phyloP scores from a whole-genome alignment of 305 asterid genomes.

The Fraxinus sp. region DNA sequence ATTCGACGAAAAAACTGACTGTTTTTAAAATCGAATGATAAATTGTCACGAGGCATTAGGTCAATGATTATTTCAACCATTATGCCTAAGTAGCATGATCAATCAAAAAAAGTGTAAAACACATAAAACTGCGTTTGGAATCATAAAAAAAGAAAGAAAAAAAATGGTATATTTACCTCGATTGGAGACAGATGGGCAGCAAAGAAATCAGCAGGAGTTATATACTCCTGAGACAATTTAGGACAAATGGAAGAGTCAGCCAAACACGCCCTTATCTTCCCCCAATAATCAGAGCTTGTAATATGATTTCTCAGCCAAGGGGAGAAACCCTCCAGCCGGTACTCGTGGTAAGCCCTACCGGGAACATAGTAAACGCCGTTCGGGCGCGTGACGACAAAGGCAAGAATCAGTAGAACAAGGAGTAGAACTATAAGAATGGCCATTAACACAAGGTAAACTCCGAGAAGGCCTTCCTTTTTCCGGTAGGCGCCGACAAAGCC shows the following conservation, averaged over 20 bases:
- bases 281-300: conserved; percentile 60
- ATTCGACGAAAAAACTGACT: too few species aligned
- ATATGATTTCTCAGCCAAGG: conserved; percentile 69
- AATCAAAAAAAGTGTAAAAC: neutral
- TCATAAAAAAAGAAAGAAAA: neutral
- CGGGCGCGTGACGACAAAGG: conserved; percentile 75
- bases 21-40: too few species aligned
- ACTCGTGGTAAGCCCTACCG: conserved; percentile 51
- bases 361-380: conserved; percentile 53
- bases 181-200: conserved; percentile 70
- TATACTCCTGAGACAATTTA: conserved; percentile 40
- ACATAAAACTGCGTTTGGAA: neutral
- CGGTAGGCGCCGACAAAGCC: conserved; percentile 80
- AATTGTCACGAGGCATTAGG: too few species aligned
- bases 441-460: conserved; percentile 66
- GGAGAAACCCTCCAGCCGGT: conserved; percentile 60
- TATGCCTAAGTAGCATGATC: too few species aligned
- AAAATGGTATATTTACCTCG: conserved; percentile 36
- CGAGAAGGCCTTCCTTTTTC: conserved; percentile 66
- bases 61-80: too few species aligned
- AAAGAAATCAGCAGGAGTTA: conserved; percentile 62
- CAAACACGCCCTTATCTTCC: conserved; percentile 72
- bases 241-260: conserved; percentile 57
- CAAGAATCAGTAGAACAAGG: conserved; percentile 60
- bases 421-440: conserved; percentile 69